A percentile compares a stretch with the other conserved stretches of the same genome.
phyloP scores from a whole-genome alignment of 768 basidiomycete species.

The Tephrocybe sp. region DNA sequence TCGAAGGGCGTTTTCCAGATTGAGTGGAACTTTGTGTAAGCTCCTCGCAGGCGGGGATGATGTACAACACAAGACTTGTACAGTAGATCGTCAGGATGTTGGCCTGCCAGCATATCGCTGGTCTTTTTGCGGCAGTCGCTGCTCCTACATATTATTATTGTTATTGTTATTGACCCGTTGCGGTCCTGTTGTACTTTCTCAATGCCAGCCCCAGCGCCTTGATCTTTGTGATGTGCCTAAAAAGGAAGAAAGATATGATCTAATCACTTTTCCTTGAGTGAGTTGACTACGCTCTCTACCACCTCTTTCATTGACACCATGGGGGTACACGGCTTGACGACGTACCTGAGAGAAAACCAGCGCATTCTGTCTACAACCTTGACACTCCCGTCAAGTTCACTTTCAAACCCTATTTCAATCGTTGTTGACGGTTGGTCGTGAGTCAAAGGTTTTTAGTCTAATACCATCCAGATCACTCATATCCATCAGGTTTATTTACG shows the following conservation, averaged over 20 bases:
- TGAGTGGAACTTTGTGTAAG: slow-evolving; percentile 15
- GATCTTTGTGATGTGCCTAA: not conserved
- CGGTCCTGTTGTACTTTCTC: not conserved
- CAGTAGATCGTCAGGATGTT: not conserved
- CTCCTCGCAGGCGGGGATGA: not conserved
- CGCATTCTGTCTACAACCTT: slow-evolving; percentile 36
- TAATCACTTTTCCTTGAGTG: too few relatives aligned
- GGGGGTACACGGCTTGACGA: slow-evolving; percentile 54
- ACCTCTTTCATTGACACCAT: slow-evolving; percentile 23
- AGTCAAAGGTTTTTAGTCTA: slow-evolving; percentile 32
- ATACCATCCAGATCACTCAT: slow-evolving; percentile 7
- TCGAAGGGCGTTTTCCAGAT: slow-evolving; percentile 15
- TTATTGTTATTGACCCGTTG: too few relatives aligned
- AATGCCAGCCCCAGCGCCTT: too few relatives aligned
- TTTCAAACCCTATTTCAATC: slow-evolving; percentile 38
- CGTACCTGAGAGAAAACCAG: slow-evolving; percentile 48
- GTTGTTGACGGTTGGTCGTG: slow-evolving; percentile 89
- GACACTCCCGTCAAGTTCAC: slow-evolving; percentile 16
- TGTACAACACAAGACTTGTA: not conserved
- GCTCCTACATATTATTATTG: not conserved
- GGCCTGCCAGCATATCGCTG: not conserved
- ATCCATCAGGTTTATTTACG: slow-evolving; percentile 67
- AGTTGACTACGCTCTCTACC: not conserved
- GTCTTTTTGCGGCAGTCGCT: not conserved
- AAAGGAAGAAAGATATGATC: slow-evolving; percentile 2